Base-by-base conservation (phyloP, 129 eudicot genomes). In the carrot (Daucus carota) region DNA sequence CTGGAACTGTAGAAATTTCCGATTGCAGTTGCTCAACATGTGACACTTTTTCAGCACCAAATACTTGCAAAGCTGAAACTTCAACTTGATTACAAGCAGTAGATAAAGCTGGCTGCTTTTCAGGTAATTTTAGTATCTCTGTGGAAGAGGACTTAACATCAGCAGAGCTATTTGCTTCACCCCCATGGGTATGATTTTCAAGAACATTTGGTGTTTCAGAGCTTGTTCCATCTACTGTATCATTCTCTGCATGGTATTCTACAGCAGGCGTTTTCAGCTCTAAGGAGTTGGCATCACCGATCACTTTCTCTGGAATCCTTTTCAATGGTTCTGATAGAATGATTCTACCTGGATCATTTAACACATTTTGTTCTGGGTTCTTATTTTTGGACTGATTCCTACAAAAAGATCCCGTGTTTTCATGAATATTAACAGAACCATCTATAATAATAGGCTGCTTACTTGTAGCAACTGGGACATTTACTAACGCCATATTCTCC, bases 361-460 rank as follows among this genome's bases (percentile, higher is more conserved):
- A 50, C 69, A 24, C 46, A 29, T 16, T 52, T 73, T 76, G 76
- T 77, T 57, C 80, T 41, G 72, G 66, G 72, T 22, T 69, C 44
- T 79, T 81, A 22, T 70, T 81, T 22, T 41, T 85, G 28, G 86
- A 66, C 13, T 78, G 67, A 74, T 76, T 77, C 36, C 57, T 79
- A 4, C 79, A 54, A 14, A 44, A 29, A 45, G 74, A 47, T 75
- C 71, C 83, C 24, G 57, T 70, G 34, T 28, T 71, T 52, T 72
- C 78, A 75, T n/a, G 43, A 33, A 22, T 69, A 69, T 83, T 67
- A 72, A 57, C 8, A 17, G 71, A 76, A 52, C 57, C 5, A 33
- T 74, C 31, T 34, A 52, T 10, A 15, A 45, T 75, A 33, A 36
- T 68, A 6, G 62, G 62, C 70, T 43, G 74, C 62, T 57, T 78